A percentile compares a stretch with the other conserved stretches of the same genome.
phyloP scores from a whole-genome alignment of 768 basidiomycete species.

The Cyclocybe aegerita region DNA sequence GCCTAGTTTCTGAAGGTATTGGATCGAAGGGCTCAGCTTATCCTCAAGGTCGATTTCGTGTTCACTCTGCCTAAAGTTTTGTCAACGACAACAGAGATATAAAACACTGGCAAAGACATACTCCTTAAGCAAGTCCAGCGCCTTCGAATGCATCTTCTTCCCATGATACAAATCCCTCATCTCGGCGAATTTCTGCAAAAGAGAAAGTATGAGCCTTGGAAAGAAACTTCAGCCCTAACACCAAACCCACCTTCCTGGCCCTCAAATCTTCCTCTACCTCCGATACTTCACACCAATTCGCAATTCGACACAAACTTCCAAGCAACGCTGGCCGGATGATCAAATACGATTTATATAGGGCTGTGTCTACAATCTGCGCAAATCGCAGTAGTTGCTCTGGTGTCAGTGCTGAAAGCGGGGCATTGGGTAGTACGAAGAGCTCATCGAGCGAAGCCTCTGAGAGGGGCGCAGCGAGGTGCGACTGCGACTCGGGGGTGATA shows the following conservation, averaged over 20 bases:
- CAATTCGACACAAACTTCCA: constrained; percentile 83
- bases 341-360: constrained; percentile 90
- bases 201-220: background rate
- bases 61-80: constrained; percentile 64
- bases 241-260: constrained; percentile 60
- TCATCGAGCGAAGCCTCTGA: constrained; percentile 74
- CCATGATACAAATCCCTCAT: constrained; percentile 90
- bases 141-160: constrained; percentile 93
- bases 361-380: constrained; percentile 94
- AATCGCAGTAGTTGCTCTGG: constrained; percentile 85
- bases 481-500: constrained; percentile 65
- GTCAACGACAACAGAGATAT: background rate
- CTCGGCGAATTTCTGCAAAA: constrained; percentile 81
- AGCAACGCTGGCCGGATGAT: constrained; percentile 78
- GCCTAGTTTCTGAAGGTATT: constrained; percentile 89
- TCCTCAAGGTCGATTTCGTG: constrained; percentile 77
- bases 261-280: constrained; percentile 75
- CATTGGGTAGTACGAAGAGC: constrained; percentile 76
- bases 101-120: constrained; percentile 35
- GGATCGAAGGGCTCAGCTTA: constrained; percentile 79
- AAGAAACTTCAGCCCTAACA: constrained; percentile 14
- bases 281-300: constrained; percentile 97
- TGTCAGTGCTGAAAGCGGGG: constrained; percentile 66
- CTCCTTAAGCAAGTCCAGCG: constrained; percentile 82
- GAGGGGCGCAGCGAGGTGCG: constrained; percentile 66